phyloP scores from a whole-genome alignment of 306 rosid species.

The Canavalia gladiata region DNA sequence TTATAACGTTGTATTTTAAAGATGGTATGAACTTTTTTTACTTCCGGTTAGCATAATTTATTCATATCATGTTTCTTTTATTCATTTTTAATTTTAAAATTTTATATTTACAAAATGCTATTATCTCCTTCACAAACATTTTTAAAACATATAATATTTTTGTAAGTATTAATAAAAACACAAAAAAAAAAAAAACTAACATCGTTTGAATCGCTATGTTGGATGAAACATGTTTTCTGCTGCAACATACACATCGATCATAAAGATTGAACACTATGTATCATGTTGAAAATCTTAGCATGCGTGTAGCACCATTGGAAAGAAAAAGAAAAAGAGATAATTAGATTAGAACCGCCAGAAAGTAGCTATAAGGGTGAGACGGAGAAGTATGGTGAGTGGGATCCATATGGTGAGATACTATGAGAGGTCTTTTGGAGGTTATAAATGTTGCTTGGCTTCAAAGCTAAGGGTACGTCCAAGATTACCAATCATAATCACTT shows the following conservation, averaged over 20 bases:
- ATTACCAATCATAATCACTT: constrained; percentile 48
- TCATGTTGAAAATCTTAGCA: background rate
- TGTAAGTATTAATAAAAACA: background rate
- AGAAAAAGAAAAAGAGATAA: background rate
- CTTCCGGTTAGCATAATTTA: no score
- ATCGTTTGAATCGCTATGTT: background rate
- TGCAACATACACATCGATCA: background rate
- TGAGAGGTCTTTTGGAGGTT: constrained; percentile 24
- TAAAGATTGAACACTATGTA: background rate
- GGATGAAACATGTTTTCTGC: background rate
- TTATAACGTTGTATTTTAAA: no score
- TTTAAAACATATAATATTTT: background rate
- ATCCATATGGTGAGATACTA: constrained; percentile 30
- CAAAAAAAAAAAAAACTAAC: background rate
- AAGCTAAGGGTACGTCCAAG: constrained; percentile 61
- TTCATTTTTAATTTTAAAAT: background rate
- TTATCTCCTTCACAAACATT: background rate
- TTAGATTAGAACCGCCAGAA: background rate
- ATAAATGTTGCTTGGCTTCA: constrained; percentile 69
- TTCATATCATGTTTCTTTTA: no score
- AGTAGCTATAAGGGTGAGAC: constrained; percentile 23
- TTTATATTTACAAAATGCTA: background rate
- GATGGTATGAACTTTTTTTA: no score
- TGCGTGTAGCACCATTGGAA: background rate
- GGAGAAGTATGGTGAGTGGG: constrained; percentile 49